A percentile compares a stretch with the other conserved stretches of the same genome.
These are phyloP conservation scores for Nicotiana noctiflora DNA, from an alignment of 257 asterid species.

Conservation along the genomic window DNA sequence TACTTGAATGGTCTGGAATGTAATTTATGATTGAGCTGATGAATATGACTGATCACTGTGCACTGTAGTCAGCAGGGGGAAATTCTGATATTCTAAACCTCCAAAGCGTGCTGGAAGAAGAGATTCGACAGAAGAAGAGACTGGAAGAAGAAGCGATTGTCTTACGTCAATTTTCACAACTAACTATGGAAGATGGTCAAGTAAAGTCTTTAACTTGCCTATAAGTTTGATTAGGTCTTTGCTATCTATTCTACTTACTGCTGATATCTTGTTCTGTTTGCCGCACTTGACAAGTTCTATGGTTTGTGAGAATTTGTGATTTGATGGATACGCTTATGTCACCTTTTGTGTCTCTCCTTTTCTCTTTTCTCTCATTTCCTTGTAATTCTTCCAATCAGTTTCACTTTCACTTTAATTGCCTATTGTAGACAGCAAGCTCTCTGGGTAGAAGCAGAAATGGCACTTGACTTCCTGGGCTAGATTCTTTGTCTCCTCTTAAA, in stretches of 20 bases:
- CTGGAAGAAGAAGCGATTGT: conserved; percentile 88
- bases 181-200: conserved; percentile 66
- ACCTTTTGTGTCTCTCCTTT: not conserved
- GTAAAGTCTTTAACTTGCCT: conserved; percentile 26
- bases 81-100: conserved; percentile 44
- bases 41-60: conserved; percentile 29
- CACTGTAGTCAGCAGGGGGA: conserved; percentile 61
- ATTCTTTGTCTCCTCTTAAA: conserved; percentile 51
- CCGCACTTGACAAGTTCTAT: not conserved
- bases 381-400: not conserved
- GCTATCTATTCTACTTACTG: not conserved
- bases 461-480: conserved; percentile 47
- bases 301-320: not conserved
- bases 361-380: not conserved
- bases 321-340: not conserved
- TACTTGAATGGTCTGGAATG: conserved; percentile 13
- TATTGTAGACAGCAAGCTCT: conserved; percentile 50
- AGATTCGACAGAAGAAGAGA: conserved; percentile 65
- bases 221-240: not conserved
- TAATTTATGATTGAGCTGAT: conserved; percentile 17
- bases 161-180: conserved; percentile 65
- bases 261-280: not conserved
- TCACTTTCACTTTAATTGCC: conserved; percentile 9
- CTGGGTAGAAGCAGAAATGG: conserved; percentile 55
- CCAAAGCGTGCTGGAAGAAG: conserved; percentile 74